Evolutionary conservation across 2,329 filamentous ascomycete genomes (phyloP), one percentile per base, ranked within the genome.

Genomic region (Mycogone perniciosa): DNA sequence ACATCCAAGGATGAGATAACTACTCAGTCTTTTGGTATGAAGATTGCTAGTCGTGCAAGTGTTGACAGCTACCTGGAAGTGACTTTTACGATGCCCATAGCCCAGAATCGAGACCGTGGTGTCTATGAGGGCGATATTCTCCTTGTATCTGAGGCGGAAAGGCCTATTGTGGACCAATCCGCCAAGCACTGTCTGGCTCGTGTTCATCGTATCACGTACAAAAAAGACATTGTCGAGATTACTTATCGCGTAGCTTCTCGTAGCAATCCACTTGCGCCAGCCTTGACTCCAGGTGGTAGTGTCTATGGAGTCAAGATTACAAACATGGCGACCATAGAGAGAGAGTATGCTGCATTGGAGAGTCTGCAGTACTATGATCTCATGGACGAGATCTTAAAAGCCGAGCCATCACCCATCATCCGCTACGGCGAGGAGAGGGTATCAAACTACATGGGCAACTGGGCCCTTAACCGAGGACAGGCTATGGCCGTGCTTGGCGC

Each of bases 291-390:
- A 0, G 85, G 87, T 37, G 75, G 79, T 11, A 82, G 81, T 37
- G 76, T 96, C 0, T 80, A 83, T 60, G 90, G 84, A 2, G 76
- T 88, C 51, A 95, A 95, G 63, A 84, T 99, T 57, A 89, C 90
- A 48, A 96, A 92, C 54, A 87, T 99, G 74, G 95, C 87, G 2
- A 93, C 93, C 0, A 85, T 97, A 46, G 92, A 99, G 72, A 85
- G 93, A 66, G 93, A 99, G 69, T 99, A 91, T 66, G 93, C 90
- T 51, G 89, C 93, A 1, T 71, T 99, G 31, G 87, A 90, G 70
- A 92, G 88, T 61, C 70, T 99, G 56, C 87, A 95, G 66, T 97
- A 95, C 67, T 99, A 97, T 61, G 93, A 99, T 68, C 76, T 99
- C 20, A 95, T 92, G 73, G 86, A 92, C 52, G 93, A 99, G 69